Percentiles rank a stretch among this genome's conserved stretches.
Evolutionary conservation across 345 rosid genomes (phyloP).

Genomic region (Sisymbrium altissimum): DNA sequence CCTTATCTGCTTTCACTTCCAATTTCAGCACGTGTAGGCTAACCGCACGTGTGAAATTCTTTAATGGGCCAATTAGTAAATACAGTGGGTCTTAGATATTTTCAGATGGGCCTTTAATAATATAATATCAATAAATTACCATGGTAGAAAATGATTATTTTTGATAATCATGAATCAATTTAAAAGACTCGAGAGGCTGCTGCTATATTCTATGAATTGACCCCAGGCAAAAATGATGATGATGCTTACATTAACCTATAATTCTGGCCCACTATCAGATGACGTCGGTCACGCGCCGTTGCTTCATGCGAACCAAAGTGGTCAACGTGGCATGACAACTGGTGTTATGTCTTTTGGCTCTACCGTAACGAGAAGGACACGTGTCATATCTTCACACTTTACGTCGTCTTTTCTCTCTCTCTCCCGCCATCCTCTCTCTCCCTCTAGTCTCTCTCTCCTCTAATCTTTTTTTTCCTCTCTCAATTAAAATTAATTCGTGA

Average conservation of each 20-base stretch:
- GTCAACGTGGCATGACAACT: constrained; percentile 45
- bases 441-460: constrained; percentile 23
- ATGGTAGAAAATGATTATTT: neutral
- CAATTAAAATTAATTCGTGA: constrained; percentile 24
- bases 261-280: neutral
- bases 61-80: neutral
- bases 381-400: constrained; percentile 24
- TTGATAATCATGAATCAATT: neutral
- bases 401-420: constrained; percentile 23
- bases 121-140: neutral
- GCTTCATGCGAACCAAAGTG: constrained; percentile 6
- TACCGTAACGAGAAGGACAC: constrained; percentile 17
- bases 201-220: neutral
- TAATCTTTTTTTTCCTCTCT: constrained; percentile 6
- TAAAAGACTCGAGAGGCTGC: neutral
- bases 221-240: neutral
- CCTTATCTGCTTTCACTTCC: constrained; percentile 34
- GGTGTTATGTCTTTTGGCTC: constrained; percentile 37
- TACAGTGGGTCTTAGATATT: neutral
- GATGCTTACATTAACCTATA: neutral
- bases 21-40: neutral
- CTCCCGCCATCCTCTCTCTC: constrained; percentile 67
- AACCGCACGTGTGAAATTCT: neutral
- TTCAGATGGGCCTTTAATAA: neutral
- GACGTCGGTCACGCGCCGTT: constrained; percentile 31